phyloP scores from a whole-genome alignment of 129 eudicot species.

The Pittosporum tobira region DNA sequence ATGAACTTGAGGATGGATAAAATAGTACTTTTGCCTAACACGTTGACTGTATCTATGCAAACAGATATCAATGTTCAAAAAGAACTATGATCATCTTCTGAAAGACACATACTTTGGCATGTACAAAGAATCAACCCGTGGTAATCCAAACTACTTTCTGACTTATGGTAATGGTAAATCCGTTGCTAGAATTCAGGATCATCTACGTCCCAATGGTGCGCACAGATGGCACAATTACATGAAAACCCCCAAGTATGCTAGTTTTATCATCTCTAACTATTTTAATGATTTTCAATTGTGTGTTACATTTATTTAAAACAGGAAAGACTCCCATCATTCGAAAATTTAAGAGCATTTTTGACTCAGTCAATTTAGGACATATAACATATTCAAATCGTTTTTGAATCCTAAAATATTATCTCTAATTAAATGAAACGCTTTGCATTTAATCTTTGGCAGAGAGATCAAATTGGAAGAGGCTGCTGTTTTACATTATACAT shows the following conservation, averaged over 20 bases:
- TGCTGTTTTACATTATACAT: conserved; percentile 86
- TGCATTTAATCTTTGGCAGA: conserved; percentile 26
- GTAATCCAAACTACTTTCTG: conserved; percentile 88
- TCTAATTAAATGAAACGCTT: background rate
- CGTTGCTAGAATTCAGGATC: conserved; percentile 87
- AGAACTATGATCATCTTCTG: conserved; percentile 85
- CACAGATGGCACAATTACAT: conserved; percentile 98
- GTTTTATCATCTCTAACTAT: conserved; percentile 6
- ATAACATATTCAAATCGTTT: too few relatives aligned
- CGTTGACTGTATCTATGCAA: background rate
- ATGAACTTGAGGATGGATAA: background rate
- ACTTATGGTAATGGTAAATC: conserved; percentile 96
- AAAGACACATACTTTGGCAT: conserved; percentile 81
- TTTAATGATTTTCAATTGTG: too few relatives aligned
- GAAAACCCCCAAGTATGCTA: conserved; percentile 82
- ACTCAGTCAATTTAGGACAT: too few relatives aligned
- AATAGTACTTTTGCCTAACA: background rate
- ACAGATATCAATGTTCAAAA: conserved; percentile 91
- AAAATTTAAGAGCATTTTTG: background rate
- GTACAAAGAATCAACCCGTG: conserved; percentile 92
- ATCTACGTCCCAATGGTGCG: conserved; percentile 94
- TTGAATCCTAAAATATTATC: too few relatives aligned
- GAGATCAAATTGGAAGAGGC: conserved; percentile 93
- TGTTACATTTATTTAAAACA: too few relatives aligned
- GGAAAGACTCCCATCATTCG: too few relatives aligned